Evolutionary conservation across 2,329 filamentous ascomycete species (phyloP), one percentile per base, ranked within the genome.

Genomic region (Ophiostoma triangulosporum): DNA sequence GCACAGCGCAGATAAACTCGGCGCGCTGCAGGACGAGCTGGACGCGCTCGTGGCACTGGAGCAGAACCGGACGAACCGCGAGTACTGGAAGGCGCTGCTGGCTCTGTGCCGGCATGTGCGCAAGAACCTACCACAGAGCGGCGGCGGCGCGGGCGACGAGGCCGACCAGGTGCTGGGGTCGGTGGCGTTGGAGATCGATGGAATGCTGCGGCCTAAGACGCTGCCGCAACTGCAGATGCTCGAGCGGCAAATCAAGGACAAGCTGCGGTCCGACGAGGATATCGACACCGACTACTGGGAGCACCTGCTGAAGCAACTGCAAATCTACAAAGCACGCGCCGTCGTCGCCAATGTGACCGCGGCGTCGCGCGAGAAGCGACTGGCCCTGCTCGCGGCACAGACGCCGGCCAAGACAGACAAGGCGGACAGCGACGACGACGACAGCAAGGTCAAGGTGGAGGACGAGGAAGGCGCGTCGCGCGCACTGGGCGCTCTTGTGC

Each of bases 231-330:
- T 98, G n/a, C 84, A 90, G 64, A 78, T 78, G 17, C 73, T 98
- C 49, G 91, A 98, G 68, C 79, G 75, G 58, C 90, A 97, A 70
- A 93, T 98, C 66, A 82, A 81, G 64, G 73, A 76, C 15, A 98
- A 98, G 70, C 72, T 98, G 48, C 77, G 83, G 51, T 94, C 88
- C 7, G 84, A 95, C 64, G 90, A 96, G 64, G 83, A 87, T 36
- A 91, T 98, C 60, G 93, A 98, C 67, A 88, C 86, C 2, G 93
- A 98, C 68, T 98, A 97, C 66, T 98, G 93, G 93, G 88, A 95
- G 64, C 88, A 95, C 64, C 74, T 98, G 15, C 73, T 98, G 57
- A 83, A 83, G 60, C 94, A 84, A 64, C 72, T 98, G 58, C 74
- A 86, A 6, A 81, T 95, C 1, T 96, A 88, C 82, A 97, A 97